A percentile compares a stretch with the other conserved stretches of the same genome.
These are phyloP conservation scores for Alliaria petiolata DNA, from an alignment of 345 rosid species.

Conservation along the genomic window DNA sequence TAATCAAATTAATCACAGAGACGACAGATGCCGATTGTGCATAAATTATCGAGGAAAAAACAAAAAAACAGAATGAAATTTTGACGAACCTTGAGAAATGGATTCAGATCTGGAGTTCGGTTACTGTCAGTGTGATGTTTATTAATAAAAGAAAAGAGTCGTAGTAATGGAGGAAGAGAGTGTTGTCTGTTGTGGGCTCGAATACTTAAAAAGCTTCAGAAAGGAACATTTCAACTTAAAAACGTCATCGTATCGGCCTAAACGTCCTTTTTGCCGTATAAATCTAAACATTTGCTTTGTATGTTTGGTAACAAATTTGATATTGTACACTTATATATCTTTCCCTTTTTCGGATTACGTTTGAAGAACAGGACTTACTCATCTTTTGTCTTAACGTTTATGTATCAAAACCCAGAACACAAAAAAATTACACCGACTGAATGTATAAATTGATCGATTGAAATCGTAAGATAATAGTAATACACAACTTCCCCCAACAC, in stretches of 20 bases:
- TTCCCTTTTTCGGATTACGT: background rate
- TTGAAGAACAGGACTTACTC: too few relatives aligned
- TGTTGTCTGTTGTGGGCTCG: background rate
- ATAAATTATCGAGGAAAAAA: background rate
- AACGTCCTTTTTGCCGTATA: background rate
- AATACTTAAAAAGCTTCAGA: background rate
- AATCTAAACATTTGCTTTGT: conserved; percentile 5
- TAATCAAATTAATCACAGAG: background rate
- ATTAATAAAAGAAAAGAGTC: background rate
- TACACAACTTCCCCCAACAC: background rate
- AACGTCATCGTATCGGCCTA: background rate
- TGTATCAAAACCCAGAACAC: background rate
- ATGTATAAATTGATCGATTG: background rate
- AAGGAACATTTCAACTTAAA: conserved; percentile 11
- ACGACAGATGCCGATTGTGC: background rate
- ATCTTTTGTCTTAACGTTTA: background rate
- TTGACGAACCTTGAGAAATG: conserved; percentile 8
- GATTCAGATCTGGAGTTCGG: conserved; percentile 21
- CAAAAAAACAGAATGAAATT: background rate
- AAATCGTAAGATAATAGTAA: background rate
- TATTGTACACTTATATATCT: background rate
- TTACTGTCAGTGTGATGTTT: conserved; percentile 1
- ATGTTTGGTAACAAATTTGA: background rate
- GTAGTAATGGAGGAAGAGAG: background rate
- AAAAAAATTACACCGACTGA: background rate